Conservation (phyloP, 805 yeast species). For the Candida caryicola region DNA sequence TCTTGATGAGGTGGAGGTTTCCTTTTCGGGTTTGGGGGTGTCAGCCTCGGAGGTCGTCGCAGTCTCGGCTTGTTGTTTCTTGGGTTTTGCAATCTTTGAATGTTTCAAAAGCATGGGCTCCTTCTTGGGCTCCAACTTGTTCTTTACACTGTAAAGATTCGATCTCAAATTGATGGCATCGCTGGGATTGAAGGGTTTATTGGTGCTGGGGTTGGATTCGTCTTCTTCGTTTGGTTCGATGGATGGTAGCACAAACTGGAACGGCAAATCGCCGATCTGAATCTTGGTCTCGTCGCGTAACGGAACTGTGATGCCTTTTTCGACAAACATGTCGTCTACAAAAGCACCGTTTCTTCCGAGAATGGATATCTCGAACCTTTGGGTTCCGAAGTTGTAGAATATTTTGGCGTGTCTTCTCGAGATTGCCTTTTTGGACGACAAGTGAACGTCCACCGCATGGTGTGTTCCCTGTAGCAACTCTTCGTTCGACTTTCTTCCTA, state of each 20-base stretch:
- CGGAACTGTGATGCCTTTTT: conserved; percentile 88
- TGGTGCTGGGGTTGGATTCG: conserved; percentile 6
- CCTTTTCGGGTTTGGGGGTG: background rate
- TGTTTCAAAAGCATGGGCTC: background rate
- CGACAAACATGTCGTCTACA: conserved; percentile 87
- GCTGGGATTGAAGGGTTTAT: conserved; percentile 53
- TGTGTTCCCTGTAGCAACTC: conserved; percentile 57
- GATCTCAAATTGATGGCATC: conserved; percentile 60
- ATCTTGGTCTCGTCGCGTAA: conserved; percentile 75
- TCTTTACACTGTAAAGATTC: conserved; percentile 35
- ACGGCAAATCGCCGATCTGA: conserved; percentile 91
- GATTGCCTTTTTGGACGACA: conserved; percentile 89
- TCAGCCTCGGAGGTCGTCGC: conserved; percentile 1
- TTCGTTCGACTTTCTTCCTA: conserved; percentile 75
- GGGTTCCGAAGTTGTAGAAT: conserved; percentile 94
- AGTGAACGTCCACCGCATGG: conserved; percentile 84
- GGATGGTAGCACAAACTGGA: conserved; percentile 81
- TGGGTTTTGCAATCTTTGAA: background rate
- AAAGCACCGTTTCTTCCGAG: conserved; percentile 96
- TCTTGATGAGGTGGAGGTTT: conserved; percentile 1
- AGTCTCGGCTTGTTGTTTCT: conserved; percentile 1
- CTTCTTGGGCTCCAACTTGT: conserved; percentile 3
- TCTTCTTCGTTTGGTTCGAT: conserved; percentile 40
- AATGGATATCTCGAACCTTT: conserved; percentile 86
- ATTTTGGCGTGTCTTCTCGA: conserved; percentile 94